Evolutionary conservation across 306 rosid species (phyloP), one percentile per base, ranked within the genome.

Genomic region (Vigna unguiculata): DNA sequence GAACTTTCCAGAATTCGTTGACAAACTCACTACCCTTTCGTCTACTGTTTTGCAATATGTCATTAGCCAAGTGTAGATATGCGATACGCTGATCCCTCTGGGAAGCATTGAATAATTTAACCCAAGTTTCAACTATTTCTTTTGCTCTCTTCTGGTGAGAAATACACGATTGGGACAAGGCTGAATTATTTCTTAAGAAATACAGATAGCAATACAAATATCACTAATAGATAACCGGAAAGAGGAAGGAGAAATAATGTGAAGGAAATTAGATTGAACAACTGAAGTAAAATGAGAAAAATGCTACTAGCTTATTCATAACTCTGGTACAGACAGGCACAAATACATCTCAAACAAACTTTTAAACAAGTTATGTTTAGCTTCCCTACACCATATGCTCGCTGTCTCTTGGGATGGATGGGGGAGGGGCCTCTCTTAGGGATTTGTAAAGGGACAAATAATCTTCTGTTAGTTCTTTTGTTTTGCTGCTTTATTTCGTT

Each of bases 11-110:
- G 76, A 93, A 93, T 83, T 93, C 98, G 71, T 84, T 93, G 79
- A 93, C 98, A 75, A 93, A 93, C 70, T 93, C 98, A 80, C 91
- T 91, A 34, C 98, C 98, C 80, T 88, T 89, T 73, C 98, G 87
- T 90, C 89, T 86, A 79, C 98, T 93, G 78, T 93, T 93, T 86
- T 93, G 98, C 85, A 93, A 80, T 81, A 93, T 93, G 86, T 93
- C 98, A 78, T 93, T 93, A 9, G 96, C 93, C 89, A 93, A 80
- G 80, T 93, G 88, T 40, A 93, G 85, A 85, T 89, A 88, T 51
- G 96, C 83, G 72, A 93, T 86, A 7, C 87, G 83, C 85, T 81
- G 93, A 63, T 93, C 98, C 76, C 82, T 88, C 80, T 89, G 96
- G 52, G 95, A 86, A 67, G 90, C 88, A 75, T 85, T 93, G 88